A percentile compares a stretch with the other conserved stretches of the same genome.
Evolutionary conservation across 441 rosid species (phyloP).

Genomic region (Pelargonium citronellum): DNA sequence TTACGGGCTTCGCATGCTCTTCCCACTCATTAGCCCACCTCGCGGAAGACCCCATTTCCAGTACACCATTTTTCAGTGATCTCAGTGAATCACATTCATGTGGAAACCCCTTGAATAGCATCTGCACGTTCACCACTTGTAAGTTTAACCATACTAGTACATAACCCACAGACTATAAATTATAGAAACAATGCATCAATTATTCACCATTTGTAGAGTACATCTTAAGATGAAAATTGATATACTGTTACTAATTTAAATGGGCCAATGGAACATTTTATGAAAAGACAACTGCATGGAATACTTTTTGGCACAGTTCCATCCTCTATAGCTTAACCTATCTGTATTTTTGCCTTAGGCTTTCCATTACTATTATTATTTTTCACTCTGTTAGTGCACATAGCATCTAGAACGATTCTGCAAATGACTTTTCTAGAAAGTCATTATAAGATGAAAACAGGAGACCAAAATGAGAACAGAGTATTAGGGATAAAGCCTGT

Average conservation of each 20-base stretch:
- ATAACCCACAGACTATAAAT: neutral
- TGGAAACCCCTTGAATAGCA: constrained; percentile 84
- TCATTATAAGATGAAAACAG: neutral
- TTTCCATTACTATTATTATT: neutral
- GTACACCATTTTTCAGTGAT: constrained; percentile 56
- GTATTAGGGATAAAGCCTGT: neutral
- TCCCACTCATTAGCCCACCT: constrained; percentile 94
- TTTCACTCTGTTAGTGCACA: neutral
- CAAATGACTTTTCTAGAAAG: neutral
- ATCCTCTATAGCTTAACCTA: too few relatives aligned
- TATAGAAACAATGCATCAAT: neutral
- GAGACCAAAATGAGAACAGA: neutral
- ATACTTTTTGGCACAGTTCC: too few relatives aligned
- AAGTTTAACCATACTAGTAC: neutral
- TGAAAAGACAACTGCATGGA: neutral
- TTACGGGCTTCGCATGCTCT: constrained; percentile 72
- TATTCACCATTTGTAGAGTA: too few relatives aligned
- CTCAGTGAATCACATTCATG: constrained; percentile 49
- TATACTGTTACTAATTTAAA: neutral
- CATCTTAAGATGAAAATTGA: neutral
- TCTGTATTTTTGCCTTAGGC: neutral
- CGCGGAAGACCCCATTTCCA: constrained; percentile 60
- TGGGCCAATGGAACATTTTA: neutral
- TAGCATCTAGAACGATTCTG: neutral
- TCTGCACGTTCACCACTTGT: constrained; percentile 25